Evolutionary conservation across 306 rosid species (phyloP).

Genomic region (Acacia acuminata): DNA sequence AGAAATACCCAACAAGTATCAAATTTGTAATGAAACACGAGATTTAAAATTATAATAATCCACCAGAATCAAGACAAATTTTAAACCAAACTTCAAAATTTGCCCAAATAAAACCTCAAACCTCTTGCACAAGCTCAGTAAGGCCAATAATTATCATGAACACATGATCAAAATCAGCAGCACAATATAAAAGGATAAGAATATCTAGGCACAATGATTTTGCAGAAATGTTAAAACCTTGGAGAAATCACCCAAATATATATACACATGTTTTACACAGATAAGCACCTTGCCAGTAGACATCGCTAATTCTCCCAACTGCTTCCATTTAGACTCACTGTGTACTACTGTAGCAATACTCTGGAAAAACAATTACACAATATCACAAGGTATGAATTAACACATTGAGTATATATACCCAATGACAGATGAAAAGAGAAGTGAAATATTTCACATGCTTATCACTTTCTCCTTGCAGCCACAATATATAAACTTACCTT

Average conservation of each 20-base stretch:
- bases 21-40: constrained; percentile 12
- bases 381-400: constrained; percentile 20
- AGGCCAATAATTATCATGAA: neutral
- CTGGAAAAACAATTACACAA: constrained; percentile 41
- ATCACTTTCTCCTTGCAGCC: constrained; percentile 17
- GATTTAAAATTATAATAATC: constrained; percentile 4
- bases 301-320: constrained; percentile 98
- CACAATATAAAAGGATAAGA: constrained; percentile 5
- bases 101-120: constrained; percentile 11
- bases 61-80: constrained; percentile 6
- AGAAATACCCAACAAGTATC: constrained; percentile 19
- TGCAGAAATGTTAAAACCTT: constrained; percentile 1
- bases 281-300: constrained; percentile 80
- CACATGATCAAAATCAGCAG: constrained; percentile 20
- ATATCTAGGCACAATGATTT: neutral
- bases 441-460: constrained; percentile 14
- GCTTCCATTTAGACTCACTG: constrained; percentile 97
- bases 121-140: constrained; percentile 8
- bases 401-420: constrained; percentile 13
- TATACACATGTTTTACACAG: neutral
- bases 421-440: constrained; percentile 20
- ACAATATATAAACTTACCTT: constrained; percentile 56
- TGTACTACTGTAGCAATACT: constrained; percentile 84
- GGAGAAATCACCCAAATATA: constrained; percentile 19
- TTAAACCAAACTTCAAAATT: constrained; percentile 14